Evolutionary conservation across 345 rosid genomes (phyloP).

Genomic region (Melastoma malabathricum): DNA sequence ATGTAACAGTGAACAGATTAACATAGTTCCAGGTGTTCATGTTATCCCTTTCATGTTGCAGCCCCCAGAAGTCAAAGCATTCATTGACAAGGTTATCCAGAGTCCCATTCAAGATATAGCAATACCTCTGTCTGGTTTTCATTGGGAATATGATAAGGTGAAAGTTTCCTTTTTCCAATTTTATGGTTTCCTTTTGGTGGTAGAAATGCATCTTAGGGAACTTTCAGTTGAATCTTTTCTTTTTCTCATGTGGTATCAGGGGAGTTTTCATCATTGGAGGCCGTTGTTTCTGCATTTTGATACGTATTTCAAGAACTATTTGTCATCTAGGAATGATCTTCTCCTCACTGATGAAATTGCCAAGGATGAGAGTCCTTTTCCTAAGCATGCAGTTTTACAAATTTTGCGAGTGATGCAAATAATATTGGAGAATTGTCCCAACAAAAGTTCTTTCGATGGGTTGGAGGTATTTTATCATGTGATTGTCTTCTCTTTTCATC

Average conservation of each 20-base stretch:
- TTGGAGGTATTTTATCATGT: conserved; percentile 42
- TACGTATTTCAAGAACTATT: conserved; percentile 69
- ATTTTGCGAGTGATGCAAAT: conserved; percentile 82
- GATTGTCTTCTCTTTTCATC: background rate
- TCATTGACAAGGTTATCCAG: conserved; percentile 89
- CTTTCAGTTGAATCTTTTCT: background rate
- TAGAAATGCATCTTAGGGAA: background rate
- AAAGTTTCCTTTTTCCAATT: conserved; percentile 3
- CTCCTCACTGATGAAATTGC: conserved; percentile 58
- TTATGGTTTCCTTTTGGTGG: background rate
- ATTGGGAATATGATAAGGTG: conserved; percentile 88
- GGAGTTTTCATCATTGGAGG: conserved; percentile 97
- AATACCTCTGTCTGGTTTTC: conserved; percentile 91
- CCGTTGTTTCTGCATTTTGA: conserved; percentile 88
- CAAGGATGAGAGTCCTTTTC: conserved; percentile 60
- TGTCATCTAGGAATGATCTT: conserved; percentile 73
- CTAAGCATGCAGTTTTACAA: conserved; percentile 74
- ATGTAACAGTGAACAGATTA: too few relatives aligned
- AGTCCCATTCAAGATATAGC: conserved; percentile 95
- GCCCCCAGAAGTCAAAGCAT: conserved; percentile 82
- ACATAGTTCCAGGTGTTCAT: conserved; percentile 5
- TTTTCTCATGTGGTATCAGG: conserved; percentile 33
- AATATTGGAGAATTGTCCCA: conserved; percentile 80
- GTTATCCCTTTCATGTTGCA: conserved; percentile 18
- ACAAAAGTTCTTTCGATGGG: conserved; percentile 87